Conservation (phyloP, 192 early-diverging fungal species). For the Geranomyces variabilis region DNA sequence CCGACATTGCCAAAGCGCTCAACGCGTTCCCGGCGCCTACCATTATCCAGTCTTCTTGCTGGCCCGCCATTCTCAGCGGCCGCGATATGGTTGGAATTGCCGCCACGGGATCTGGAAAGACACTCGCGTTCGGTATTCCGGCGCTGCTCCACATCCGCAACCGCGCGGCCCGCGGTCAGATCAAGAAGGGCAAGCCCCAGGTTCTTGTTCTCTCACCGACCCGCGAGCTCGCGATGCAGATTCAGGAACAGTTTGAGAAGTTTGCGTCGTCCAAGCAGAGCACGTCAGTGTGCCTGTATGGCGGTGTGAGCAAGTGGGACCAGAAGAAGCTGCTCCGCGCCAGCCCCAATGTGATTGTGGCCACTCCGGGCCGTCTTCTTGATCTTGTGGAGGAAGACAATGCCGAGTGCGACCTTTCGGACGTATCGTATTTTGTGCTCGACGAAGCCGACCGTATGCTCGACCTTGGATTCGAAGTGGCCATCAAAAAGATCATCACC, state of each 20-base stretch:
- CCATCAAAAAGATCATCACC: constrained; percentile 82
- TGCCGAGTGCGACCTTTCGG: constrained; percentile 65
- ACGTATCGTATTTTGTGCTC: constrained; percentile 86
- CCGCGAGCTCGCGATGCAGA: constrained; percentile 60
- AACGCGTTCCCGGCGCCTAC: constrained; percentile 83
- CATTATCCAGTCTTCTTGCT: constrained; percentile 90
- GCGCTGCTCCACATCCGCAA: constrained; percentile 73
- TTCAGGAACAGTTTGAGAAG: constrained; percentile 58
- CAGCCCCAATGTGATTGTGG: constrained; percentile 76
- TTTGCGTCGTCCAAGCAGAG: constrained; percentile 70
- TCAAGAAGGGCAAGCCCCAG: constrained; percentile 31
- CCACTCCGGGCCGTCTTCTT: constrained; percentile 94
- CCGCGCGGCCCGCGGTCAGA: constrained; percentile 28
- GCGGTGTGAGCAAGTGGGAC: constrained; percentile 74
- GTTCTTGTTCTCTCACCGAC: constrained; percentile 70
- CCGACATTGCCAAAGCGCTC: constrained; percentile 63
- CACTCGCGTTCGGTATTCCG: constrained; percentile 71
- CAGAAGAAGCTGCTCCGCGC: constrained; percentile 51
- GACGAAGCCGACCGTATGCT: constrained; percentile 99
- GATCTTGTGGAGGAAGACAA: constrained; percentile 77
- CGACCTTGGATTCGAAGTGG: constrained; percentile 91
- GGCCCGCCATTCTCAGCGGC: constrained; percentile 82
- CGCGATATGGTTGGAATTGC: constrained; percentile 92
- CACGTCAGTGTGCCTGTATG: constrained; percentile 81
- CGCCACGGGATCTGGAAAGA: constrained; percentile 46